Evolutionary conservation across 2,329 filamentous ascomycete genomes (phyloP).

Genomic region (Sporothrix brunneoviolacea): DNA sequence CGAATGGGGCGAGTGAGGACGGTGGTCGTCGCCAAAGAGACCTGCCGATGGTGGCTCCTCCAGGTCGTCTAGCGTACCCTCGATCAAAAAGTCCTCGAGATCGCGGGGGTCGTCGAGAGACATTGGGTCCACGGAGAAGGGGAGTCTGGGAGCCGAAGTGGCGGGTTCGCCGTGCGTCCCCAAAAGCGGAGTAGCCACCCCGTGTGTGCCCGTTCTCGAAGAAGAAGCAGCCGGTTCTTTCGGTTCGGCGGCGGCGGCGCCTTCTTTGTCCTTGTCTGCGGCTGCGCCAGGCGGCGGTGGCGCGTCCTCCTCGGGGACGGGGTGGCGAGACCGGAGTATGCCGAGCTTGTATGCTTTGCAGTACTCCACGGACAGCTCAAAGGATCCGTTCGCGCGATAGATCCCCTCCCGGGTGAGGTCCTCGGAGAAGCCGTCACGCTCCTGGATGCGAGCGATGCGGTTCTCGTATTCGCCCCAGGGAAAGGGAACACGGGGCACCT

Average conservation of each 20-base stretch:
- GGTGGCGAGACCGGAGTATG: constrained; percentile 55
- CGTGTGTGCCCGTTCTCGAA: not conserved
- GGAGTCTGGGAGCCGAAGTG: constrained; percentile 13
- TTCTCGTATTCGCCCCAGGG: constrained; percentile 36
- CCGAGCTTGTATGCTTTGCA: constrained; percentile 57
- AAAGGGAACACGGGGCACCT: constrained; percentile 38
- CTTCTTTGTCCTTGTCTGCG: constrained; percentile 18
- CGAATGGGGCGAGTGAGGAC: too few species aligned
- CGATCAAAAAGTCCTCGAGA: constrained; percentile 16
- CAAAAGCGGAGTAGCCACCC: not conserved
- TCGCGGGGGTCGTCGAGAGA: constrained; percentile 25
- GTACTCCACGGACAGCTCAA: constrained; percentile 61
- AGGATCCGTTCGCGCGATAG: constrained; percentile 70
- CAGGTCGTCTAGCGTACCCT: not conserved
- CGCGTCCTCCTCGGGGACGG: constrained; percentile 56
- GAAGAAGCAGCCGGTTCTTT: too few species aligned
- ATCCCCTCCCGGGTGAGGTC: constrained; percentile 70
- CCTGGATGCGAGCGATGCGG: constrained; percentile 25
- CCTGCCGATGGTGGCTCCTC: too few species aligned
- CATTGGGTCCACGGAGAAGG: constrained; percentile 24
- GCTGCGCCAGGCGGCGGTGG: constrained; percentile 25
- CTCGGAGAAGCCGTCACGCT: constrained; percentile 43
- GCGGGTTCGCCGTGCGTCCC: not conserved
- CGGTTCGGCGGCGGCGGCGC: too few species aligned
- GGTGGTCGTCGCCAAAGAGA: too few species aligned